Conservation (phyloP, 495 filamentous ascomycete genomes). For the Echria macrotheca region DNA sequence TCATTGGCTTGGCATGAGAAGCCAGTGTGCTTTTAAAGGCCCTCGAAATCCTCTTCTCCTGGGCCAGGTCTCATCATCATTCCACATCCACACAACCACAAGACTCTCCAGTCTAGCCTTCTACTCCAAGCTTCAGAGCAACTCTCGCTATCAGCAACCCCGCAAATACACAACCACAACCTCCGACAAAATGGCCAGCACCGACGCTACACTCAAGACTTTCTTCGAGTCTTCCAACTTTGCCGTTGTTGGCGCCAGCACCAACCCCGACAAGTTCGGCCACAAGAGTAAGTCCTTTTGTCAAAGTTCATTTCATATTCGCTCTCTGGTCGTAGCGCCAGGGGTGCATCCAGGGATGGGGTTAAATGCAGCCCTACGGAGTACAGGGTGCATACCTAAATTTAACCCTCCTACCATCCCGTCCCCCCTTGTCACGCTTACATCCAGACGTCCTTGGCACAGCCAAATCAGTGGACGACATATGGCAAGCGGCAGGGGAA, state of each 20-base stretch:
- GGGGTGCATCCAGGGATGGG: too few species aligned
- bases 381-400: too few species aligned
- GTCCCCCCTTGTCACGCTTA: too few species aligned
- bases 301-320: background rate
- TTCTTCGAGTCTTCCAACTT: slow-evolving; percentile 83
- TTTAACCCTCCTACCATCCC: too few species aligned
- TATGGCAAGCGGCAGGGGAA: too few species aligned
- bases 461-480: too few species aligned
- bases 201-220: slow-evolving; percentile 57
- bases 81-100: background rate
- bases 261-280: slow-evolving; percentile 80
- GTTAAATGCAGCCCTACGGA: too few species aligned
- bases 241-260: slow-evolving; percentile 87
- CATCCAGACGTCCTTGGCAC: too few species aligned
- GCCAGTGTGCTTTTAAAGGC: background rate
- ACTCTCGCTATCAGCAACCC: background rate
- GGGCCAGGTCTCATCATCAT: background rate
- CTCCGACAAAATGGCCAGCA: slow-evolving; percentile 32
- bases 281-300: slow-evolving; percentile 61
- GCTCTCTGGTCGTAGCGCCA: too few species aligned
- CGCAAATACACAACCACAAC: background rate
- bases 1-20: background rate
- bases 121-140: background rate
- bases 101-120: too few species aligned
- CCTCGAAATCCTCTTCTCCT: background rate